These are phyloP conservation scores for Arabis hirsuta DNA, from an alignment of 345 rosid genomes.

Conservation along the genomic window DNA sequence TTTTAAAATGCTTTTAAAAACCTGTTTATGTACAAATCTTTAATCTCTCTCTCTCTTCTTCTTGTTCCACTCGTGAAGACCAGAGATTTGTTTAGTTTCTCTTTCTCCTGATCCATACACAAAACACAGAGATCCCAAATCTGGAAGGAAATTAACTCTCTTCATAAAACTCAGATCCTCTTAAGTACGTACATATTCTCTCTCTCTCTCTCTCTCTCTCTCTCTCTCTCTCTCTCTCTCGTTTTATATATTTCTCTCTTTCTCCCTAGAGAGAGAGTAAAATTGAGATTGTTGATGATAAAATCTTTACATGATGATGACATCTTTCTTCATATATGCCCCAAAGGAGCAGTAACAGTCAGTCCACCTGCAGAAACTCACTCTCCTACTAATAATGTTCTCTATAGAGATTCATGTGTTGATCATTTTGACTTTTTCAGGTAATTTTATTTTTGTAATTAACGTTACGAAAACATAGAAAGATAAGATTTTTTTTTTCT, in stretches of 20 bases:
- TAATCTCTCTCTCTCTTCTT: background rate
- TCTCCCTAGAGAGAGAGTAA: no score
- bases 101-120: constrained; percentile 38
- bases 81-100: constrained; percentile 16
- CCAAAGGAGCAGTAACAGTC: constrained; percentile 29
- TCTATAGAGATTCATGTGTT: constrained; percentile 15
- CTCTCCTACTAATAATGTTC: constrained; percentile 33
- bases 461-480: constrained; percentile 7
- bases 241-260: no score
- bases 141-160: constrained; percentile 27
- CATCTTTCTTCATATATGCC: constrained; percentile 27
- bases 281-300: background rate
- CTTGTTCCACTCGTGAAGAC: constrained; percentile 41
- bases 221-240: no score
- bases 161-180: constrained; percentile 20
- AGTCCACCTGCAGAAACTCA: constrained; percentile 36
- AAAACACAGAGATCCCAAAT: constrained; percentile 39
- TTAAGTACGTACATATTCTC: constrained; percentile 31
- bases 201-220: constrained; percentile 8
- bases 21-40: constrained; percentile 28
- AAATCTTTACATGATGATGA: background rate
- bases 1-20: background rate
- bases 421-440: constrained; percentile 38
- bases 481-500: background rate
- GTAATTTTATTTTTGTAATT: constrained; percentile 25